A percentile compares a stretch with the other conserved stretches of the same genome.
Evolutionary conservation across 2,329 filamentous ascomycete species (phyloP).

Genomic region (Trichoderma lentiforme): DNA sequence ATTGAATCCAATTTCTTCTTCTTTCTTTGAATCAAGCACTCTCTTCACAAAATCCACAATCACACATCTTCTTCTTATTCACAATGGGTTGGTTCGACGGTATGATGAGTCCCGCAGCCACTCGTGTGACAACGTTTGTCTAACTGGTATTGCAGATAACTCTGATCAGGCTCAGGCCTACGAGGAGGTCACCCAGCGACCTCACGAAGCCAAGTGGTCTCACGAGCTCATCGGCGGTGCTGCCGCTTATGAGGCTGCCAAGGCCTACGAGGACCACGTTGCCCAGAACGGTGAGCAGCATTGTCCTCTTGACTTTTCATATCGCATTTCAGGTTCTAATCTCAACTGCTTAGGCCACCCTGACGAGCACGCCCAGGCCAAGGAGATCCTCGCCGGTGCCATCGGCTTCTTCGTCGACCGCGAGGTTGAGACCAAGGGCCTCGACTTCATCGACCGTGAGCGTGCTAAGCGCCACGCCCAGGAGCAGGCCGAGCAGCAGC

Average conservation of each 20-base stretch:
- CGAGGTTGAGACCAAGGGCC: slow-evolving; percentile 31
- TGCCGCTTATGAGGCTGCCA: slow-evolving; percentile 32
- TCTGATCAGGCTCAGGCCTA: slow-evolving; percentile 26
- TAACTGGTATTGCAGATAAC: slow-evolving; percentile 20
- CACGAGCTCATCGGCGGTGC: slow-evolving; percentile 33
- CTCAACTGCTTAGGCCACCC: slow-evolving; percentile 24
- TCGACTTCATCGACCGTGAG: slow-evolving; percentile 29
- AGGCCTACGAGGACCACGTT: slow-evolving; percentile 31
- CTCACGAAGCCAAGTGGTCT: slow-evolving; percentile 31
- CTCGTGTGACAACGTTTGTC: not conserved
- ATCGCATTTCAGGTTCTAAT: not conserved
- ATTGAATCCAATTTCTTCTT: not conserved
- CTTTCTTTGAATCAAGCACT: not conserved
- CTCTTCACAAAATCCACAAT: not conserved
- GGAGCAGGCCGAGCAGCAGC: slow-evolving; percentile 26
- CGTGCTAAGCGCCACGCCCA: slow-evolving; percentile 31
- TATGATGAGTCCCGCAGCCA: slow-evolving; percentile 3
- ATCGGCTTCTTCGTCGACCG: slow-evolving; percentile 33
- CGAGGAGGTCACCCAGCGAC: slow-evolving; percentile 25
- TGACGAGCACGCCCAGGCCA: slow-evolving; percentile 28
- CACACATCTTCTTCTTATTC: slow-evolving; percentile 10
- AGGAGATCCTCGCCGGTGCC: slow-evolving; percentile 29
- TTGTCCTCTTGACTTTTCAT: not conserved
- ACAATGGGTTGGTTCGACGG: slow-evolving; percentile 26
- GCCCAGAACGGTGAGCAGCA: slow-evolving; percentile 24